Evolutionary conservation across 1,284 basidiomycete genomes (phyloP).

Genomic region (Melampsora americana): DNA sequence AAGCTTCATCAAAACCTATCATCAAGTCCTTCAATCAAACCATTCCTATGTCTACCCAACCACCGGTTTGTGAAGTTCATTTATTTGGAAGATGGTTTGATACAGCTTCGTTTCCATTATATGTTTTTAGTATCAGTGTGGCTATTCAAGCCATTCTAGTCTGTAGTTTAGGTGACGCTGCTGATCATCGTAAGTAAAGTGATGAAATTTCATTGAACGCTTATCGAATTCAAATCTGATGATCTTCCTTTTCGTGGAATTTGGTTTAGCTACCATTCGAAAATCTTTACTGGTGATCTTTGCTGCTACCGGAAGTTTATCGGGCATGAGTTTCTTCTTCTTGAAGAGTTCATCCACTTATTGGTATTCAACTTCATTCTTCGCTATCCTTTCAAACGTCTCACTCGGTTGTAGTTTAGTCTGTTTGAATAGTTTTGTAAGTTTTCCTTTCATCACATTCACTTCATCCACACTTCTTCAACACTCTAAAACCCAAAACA

Average conservation of each 20-base stretch:
- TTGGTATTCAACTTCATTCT: slow-evolving; percentile 65
- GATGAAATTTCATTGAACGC: slow-evolving; percentile 10
- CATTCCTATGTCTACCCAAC: too few species aligned
- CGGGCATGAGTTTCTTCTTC: slow-evolving; percentile 68
- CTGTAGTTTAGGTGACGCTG: slow-evolving; percentile 81
- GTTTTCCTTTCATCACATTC: slow-evolving; percentile 63
- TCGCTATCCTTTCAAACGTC: slow-evolving; percentile 72
- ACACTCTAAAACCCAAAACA: background rate
- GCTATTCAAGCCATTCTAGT: slow-evolving; percentile 80
- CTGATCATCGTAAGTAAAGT: slow-evolving; percentile 67
- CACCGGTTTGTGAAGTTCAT: slow-evolving; percentile 12
- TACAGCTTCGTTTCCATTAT: slow-evolving; percentile 57
- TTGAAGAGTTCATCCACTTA: slow-evolving; percentile 66
- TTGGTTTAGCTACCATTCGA: slow-evolving; percentile 64
- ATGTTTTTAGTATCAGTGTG: slow-evolving; percentile 78
- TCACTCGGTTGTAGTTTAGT: slow-evolving; percentile 78
- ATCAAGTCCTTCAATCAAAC: background rate
- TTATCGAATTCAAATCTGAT: background rate
- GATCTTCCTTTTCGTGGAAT: background rate
- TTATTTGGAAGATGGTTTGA: slow-evolving; percentile 29
- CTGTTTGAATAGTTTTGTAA: slow-evolving; percentile 81
- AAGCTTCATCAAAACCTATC: background rate
- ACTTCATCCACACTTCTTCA: slow-evolving; percentile 57
- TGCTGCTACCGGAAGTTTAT: slow-evolving; percentile 66
- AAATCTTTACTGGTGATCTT: slow-evolving; percentile 73